Conservation (phyloP, 306 rosid genomes). For the Casuarina equisetifolia region DNA sequence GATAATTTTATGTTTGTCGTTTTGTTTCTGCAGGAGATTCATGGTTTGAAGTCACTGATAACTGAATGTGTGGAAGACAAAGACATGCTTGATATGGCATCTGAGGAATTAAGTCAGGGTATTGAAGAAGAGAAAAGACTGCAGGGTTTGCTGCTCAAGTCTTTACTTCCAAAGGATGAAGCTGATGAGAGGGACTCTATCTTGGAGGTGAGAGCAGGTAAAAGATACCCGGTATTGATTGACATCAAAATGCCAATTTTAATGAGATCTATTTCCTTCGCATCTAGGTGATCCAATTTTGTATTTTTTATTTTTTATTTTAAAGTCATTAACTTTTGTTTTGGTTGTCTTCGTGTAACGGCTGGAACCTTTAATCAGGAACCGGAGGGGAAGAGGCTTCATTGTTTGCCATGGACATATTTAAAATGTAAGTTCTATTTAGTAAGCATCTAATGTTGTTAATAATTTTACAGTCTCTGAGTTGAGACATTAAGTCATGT, state of each 20-base stretch:
- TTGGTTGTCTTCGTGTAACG: slow-evolving; percentile 6
- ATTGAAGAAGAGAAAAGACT: slow-evolving; percentile 57
- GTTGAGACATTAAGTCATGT: slow-evolving; percentile 12
- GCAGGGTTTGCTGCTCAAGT: slow-evolving; percentile 61
- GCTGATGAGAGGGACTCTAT: slow-evolving; percentile 95
- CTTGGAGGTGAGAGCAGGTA: slow-evolving; percentile 98
- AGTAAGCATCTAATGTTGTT: slow-evolving; percentile 13
- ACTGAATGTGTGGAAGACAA: slow-evolving; percentile 71
- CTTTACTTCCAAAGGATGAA: slow-evolving; percentile 88
- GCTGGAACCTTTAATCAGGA: slow-evolving; percentile 40
- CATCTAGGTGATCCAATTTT: not conserved
- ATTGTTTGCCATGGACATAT: slow-evolving; percentile 87
- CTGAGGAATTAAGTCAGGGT: slow-evolving; percentile 63
- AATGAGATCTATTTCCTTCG: slow-evolving; percentile 2
- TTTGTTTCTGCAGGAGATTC: slow-evolving; percentile 57
- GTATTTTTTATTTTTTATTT: not conserved
- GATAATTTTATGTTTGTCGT: slow-evolving; percentile 13
- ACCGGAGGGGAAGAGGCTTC: slow-evolving; percentile 97
- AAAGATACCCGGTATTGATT: slow-evolving; percentile 19
- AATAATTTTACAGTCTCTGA: slow-evolving; percentile 25
- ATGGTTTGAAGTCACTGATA: slow-evolving; percentile 63
- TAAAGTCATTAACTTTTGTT: not conserved
- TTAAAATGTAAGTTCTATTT: slow-evolving; percentile 66
- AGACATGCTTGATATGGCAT: slow-evolving; percentile 83
- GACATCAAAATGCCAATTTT: slow-evolving; percentile 14